Base-by-base conservation (phyloP, 176 grass and related monocot genomes). In the Puccinellia tenuiflora region DNA sequence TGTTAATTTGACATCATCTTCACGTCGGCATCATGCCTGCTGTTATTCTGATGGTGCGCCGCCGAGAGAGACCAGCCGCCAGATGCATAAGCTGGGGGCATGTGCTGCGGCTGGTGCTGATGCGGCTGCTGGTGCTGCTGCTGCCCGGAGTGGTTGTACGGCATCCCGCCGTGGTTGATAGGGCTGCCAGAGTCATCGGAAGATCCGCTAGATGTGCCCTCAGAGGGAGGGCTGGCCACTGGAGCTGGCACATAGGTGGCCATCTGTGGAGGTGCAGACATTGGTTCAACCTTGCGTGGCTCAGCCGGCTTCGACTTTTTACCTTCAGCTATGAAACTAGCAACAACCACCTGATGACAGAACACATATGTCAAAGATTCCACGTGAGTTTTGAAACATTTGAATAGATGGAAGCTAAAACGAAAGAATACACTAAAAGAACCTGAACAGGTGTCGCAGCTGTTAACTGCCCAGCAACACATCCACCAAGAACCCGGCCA, bases 401-500 rank as follows among this genome's bases (percentile, higher is more conserved):
- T 68, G 22, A 45, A 55, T 16, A 42, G 9, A 79, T 13, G 11
- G 22, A 24, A 72, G 24, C 24, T 17, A 5, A 3, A 9, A 28
- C 4, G 3, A 11, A 34, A 22, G 18, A 78, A 48, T 59, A 4
- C 2, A 26, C 21, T 64, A 31, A 81, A 55, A 42, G 4, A 52
- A 99, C 96, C 89, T 96, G 96, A 57, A 96, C 96, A 72, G 93
- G 93, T 50, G 93, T 93, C 6, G 93, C 85, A 3, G 96, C 96
- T 89, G 93, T 85, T 47, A 99, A 87, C 93, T 93, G 95, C 81
- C 96, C 96, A 88, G 96, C 93, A 50, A 99, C 96, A 85, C 93
- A 92, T 68, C 93, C 96, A 40, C 91, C 96, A 76, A 99, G 96
- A 79, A 99, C 91, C 39, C 93, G 88, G 25, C 97, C 97, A 86